Conservation (phyloP, 257 asterid species). For the Verbena officinalis region DNA sequence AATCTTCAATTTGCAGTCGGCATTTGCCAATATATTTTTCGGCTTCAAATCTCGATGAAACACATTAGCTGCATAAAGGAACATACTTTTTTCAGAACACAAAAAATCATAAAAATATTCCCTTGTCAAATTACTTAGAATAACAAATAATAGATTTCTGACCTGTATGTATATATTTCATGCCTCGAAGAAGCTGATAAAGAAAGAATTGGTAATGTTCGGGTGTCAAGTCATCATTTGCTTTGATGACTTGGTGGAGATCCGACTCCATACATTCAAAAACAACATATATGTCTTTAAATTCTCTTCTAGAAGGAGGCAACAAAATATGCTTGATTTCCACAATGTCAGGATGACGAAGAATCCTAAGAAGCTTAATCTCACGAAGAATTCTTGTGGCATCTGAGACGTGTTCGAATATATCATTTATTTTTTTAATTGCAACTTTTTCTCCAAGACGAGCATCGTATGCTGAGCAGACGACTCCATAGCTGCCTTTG, state of each 20-base stretch:
- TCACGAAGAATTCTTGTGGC: slow-evolving; percentile 96
- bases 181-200: slow-evolving; percentile 67
- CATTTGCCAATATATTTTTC: slow-evolving; percentile 62
- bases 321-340: slow-evolving; percentile 92
- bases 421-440: slow-evolving; percentile 90
- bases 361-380: slow-evolving; percentile 94
- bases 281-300: slow-evolving; percentile 91
- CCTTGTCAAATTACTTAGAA: background rate
- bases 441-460: slow-evolving; percentile 94
- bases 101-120: background rate
- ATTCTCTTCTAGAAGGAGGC: slow-evolving; percentile 95
- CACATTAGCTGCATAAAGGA: slow-evolving; percentile 51
- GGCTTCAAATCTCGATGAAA: slow-evolving; percentile 69
- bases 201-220: slow-evolving; percentile 68
- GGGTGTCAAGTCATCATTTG: slow-evolving; percentile 63
- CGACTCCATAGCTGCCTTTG: slow-evolving; percentile 97
- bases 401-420: slow-evolving; percentile 94
- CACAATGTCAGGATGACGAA: slow-evolving; percentile 95
- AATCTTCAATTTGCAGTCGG: slow-evolving; percentile 63
- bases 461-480: slow-evolving; percentile 92
- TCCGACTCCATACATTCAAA: slow-evolving; percentile 97
- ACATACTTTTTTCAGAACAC: slow-evolving; percentile 9
- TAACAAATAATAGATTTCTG: background rate
- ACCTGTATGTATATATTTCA: slow-evolving; percentile 74
- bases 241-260: slow-evolving; percentile 90